These are phyloP conservation scores for Monoraphidium neglectum DNA, from an alignment of 139 green algal species.

Conservation along the genomic window DNA sequence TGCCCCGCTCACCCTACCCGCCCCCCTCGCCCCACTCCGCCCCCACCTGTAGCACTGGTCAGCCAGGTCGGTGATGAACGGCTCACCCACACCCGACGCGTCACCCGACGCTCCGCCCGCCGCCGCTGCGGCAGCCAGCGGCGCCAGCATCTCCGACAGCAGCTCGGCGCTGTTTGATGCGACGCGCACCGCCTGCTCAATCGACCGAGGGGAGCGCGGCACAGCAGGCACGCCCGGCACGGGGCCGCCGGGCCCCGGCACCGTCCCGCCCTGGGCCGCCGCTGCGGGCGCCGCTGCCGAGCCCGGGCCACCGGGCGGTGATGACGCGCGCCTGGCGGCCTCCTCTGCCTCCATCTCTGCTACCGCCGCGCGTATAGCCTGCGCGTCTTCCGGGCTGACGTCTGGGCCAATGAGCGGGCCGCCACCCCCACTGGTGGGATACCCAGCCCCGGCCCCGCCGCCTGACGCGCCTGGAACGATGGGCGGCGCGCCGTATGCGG, in stretches of 20 bases:
- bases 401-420: constrained; percentile 12
- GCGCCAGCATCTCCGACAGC: constrained; percentile 29
- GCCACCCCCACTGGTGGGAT: background rate
- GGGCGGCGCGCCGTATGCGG: background rate
- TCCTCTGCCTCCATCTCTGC: constrained; percentile 27
- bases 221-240: background rate
- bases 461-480: background rate
- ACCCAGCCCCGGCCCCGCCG: background rate
- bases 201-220: background rate
- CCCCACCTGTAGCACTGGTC: constrained; percentile 38
- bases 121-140: background rate
- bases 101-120: constrained; percentile 16
- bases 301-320: background rate
- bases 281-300: background rate
- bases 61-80: constrained; percentile 46
- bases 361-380: constrained; percentile 31
- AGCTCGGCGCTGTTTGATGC: constrained; percentile 27
- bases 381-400: constrained; percentile 31
- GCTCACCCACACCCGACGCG: constrained; percentile 38
- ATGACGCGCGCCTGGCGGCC: too few species aligned
- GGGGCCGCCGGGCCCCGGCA: too few species aligned
- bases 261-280: too few species aligned
- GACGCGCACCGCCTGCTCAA: constrained; percentile 14
- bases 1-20: background rate
- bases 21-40: background rate